Base-by-base conservation (phyloP, 495 filamentous ascomycete genomes). In the Bathelium albidoporum region DNA sequence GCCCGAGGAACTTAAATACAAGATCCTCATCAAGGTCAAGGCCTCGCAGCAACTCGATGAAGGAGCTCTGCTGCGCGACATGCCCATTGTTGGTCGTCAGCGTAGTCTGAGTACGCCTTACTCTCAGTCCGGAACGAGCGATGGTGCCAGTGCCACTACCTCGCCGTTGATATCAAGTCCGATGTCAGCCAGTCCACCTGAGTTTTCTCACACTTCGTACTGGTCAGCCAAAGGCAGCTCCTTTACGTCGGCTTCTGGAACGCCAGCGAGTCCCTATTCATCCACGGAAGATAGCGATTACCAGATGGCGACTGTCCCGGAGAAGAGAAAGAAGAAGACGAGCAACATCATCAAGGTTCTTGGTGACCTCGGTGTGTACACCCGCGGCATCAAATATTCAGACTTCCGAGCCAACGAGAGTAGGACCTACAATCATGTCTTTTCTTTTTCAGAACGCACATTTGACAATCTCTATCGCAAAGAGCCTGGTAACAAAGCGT, bases 11-110 rank as follows among this genome's bases (percentile, higher is more conserved):
- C 77, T 98, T 28, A 87, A 85, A 73, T 78, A 87, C 67, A 85
- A 83, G 32, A 91, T 98, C 65, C 76, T 98, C 59, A 86, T 98
- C 77, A 98, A 98, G 70, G 94, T 97, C 64, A 98, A 98, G 71
- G 86, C 82, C 11, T 81, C 80, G 32, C 76, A 79, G 60, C 75
- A 81, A 62, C 39, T 70, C 29, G 68, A 73, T 31, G 63, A 69
- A 16, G 59, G 14, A 31, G 44, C 59, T 65, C 45, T 79, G 63
- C 73, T 80, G 32, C 76, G 75, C 53, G 75, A 68, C 26, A 10
- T 41, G 12, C 72, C 67, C 61, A 76, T 77, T 71, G 76, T 74
- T 64, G 68, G 87, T 60, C 88, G 91, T 16, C 87, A 89, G 52
- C 89, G 88, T 73, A 94, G 90, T 73, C 77, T 89, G 16, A 91